Evolutionary conservation across 2,329 filamentous ascomycete genomes (phyloP).

Genomic region (Tolypocladium nubicola): DNA sequence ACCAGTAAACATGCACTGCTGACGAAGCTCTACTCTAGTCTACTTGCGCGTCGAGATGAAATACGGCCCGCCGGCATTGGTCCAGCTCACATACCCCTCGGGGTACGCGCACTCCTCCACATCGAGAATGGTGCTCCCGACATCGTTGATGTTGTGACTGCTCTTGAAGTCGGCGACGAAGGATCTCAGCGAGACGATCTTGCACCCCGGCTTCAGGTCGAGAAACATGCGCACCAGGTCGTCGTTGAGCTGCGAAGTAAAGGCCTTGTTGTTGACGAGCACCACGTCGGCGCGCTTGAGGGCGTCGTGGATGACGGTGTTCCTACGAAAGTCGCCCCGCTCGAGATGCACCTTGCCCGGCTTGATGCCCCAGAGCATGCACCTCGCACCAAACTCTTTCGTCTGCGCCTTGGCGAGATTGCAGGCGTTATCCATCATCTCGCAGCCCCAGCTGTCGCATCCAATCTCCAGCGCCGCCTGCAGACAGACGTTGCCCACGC

Average conservation of each 20-base stretch:
- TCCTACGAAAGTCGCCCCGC: slow-evolving; percentile 73
- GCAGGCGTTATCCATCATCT: slow-evolving; percentile 89
- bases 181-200: slow-evolving; percentile 83
- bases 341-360: slow-evolving; percentile 73
- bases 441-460: slow-evolving; percentile 91
- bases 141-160: slow-evolving; percentile 65
- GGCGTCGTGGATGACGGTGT: slow-evolving; percentile 56
- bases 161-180: slow-evolving; percentile 77
- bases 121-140: slow-evolving; percentile 70
- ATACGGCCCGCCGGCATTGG: slow-evolving; percentile 70
- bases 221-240: slow-evolving; percentile 80
- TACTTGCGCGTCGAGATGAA: slow-evolving; percentile 76
- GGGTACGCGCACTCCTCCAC: slow-evolving; percentile 55
- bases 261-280: slow-evolving; percentile 96
- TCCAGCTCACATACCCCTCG: slow-evolving; percentile 84
- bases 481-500: slow-evolving; percentile 89
- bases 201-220: slow-evolving; percentile 82
- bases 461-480: slow-evolving; percentile 90
- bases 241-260: slow-evolving; percentile 79
- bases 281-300: slow-evolving; percentile 87
- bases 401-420: slow-evolving; percentile 71
- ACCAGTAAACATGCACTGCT: slow-evolving; percentile 14
- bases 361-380: slow-evolving; percentile 77
- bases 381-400: slow-evolving; percentile 74
- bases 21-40: slow-evolving; percentile 18